Evolutionary conservation across 768 basidiomycete genomes (phyloP), one percentile per base, ranked within the genome.

Genomic region (Candolleomyces eurysporus): DNA sequence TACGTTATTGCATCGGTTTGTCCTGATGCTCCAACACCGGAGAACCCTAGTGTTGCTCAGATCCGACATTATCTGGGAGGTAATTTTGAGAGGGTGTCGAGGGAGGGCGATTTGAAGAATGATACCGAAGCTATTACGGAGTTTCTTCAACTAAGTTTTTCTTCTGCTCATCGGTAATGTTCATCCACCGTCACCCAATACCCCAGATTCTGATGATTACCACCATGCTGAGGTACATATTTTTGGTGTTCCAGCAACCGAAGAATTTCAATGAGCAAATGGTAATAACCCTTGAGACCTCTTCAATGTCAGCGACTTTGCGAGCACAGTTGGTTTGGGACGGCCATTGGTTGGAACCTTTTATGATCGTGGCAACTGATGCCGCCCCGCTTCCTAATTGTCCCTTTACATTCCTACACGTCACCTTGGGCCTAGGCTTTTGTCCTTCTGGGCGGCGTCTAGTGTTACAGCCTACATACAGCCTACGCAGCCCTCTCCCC

Each of bases 21-120:
- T 62, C 83, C 78, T 5, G 83, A 84, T 63, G 81, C 78, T 10
- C 82, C 82, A 8, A 82, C 82, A n/a, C 82, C 83, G 1, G 78
- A 81, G 63, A 68, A 64, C 17, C 76, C 78, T 13, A 79, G 71
- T 6, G 56, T 40, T 4, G 72, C 79, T 1, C 79, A 83, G 63
- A 78, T 83, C 48, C 75, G 81, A 2, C 82, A 84, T 65, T 81
- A 82, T 71, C 67, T 83, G 2, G 79, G 78, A 1, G 78, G 78
- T 0, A 75, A 79, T 64, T 82, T 80, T 60, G 64, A 57, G 39
- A 40, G 56, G 19, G 13, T 42, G 11, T 1, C 59, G 42, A 11
- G 48, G 30, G 19, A 57, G 57, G 51, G 57, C 3, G 65, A 66
- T 21, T 66, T 81, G 30, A 64, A 63, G 0, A 82, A 80, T 65